Percentiles rank a stretch among this genome's conserved stretches.
Evolutionary conservation across 768 basidiomycete genomes (phyloP).

Genomic region (Asterophora parasitica): DNA sequence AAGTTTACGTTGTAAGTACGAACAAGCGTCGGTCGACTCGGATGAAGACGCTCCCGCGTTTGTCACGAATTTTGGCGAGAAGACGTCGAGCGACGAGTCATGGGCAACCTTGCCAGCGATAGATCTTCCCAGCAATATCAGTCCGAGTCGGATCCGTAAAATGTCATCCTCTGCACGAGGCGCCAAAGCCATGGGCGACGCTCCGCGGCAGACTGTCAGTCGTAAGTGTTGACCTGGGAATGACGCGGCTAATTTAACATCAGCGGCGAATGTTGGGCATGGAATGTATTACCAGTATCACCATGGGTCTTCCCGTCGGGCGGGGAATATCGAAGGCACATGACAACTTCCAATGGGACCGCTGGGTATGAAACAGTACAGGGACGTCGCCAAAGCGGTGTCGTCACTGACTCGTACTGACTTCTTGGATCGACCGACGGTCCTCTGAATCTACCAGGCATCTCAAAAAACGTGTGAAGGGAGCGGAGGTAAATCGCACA

Average conservation of each 20-base stretch:
- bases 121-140: not conserved
- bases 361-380: not conserved
- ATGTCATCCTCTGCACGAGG: not conserved
- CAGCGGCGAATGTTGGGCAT: no score
- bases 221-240: no score
- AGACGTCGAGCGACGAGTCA: no score
- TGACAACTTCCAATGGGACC: not conserved
- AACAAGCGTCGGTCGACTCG: no score
- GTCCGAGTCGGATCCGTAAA: constrained; percentile 1
- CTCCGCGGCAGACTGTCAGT: not conserved
- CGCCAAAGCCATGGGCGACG: not conserved
- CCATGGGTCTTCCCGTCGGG: not conserved
- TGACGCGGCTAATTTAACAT: no score
- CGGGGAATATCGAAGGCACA: not conserved
- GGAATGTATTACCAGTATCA: no score
- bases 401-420: not conserved
- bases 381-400: not conserved
- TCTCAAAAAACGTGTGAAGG: constrained; percentile 9
- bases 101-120: no score
- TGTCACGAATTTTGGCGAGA: no score
- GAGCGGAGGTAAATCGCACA: constrained; percentile 1
- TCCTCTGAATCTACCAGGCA: constrained; percentile 13
- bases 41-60: no score
- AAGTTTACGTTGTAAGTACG: no score
- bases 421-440: constrained; percentile 7